Base-by-base conservation (phyloP, 495 filamentous ascomycete genomes). In the Emericellopsis terricola region DNA sequence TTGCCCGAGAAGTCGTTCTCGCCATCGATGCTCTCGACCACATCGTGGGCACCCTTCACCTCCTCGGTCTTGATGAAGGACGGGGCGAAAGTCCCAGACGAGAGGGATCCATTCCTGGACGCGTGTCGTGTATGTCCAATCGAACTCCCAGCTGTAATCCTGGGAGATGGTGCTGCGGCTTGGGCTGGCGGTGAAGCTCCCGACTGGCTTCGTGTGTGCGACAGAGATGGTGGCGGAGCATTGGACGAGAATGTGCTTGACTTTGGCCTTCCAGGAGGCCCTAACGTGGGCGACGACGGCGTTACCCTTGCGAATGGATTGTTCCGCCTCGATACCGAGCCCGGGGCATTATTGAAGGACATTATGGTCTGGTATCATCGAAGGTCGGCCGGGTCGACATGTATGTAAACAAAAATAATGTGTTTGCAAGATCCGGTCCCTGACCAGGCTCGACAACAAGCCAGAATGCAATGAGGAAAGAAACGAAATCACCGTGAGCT, bases 1-100 rank as follows among this genome's bases (percentile, higher is more conserved):
- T 85, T 93, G n/a, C 91, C 91, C 0, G 89, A 96, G 53, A 99
- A 94, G 63, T 96, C 91, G 56, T 89, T 92, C 48, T 93, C 85
- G 30, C 84, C 86, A 52, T 94, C 85, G 33, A 89, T 76, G 4
- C 79, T 77, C 13, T 72, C 68, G 14, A 87, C 73, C 21, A 67
- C 53, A 42, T 91, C 81, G 14, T 68, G 54, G 13, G 60, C 69
- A 23, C 70, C 66, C 37, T 73, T 62, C 44, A 78, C 51, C 35
- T 81, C 77, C 40, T 87, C 81, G 1, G 73, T 66, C 47, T 86
- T 91, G 53, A 99, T 94, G 50, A 96, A 96, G 11, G 78, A 76
- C 3, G 91, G 89, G 24, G 91, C 85, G 58, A 99, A 99, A 16
- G 89, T 99, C 31, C 70, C 76, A 0, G 74, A 63, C 29, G 53